Evolutionary conservation across 495 filamentous ascomycete species (phyloP).

Genomic region (Penicillium mononematosum): DNA sequence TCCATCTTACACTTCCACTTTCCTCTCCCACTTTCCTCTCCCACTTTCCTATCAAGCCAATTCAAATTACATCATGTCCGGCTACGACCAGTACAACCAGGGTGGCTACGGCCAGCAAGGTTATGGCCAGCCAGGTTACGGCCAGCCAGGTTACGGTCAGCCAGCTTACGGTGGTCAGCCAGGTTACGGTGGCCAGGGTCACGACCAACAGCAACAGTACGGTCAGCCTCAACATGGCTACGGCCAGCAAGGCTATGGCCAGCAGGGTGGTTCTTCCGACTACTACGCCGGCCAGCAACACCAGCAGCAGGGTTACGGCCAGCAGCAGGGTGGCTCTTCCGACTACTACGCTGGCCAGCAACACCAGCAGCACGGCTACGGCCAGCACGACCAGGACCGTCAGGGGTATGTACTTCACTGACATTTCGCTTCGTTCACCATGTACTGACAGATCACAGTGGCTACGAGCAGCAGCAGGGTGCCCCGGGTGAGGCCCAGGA

Average conservation of each 20-base stretch:
- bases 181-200: constrained; percentile 22
- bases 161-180: constrained; percentile 14
- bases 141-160: constrained; percentile 28
- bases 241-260: constrained; percentile 29
- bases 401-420: constrained; percentile 23
- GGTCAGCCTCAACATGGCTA: constrained; percentile 27
- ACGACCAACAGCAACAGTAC: constrained; percentile 26
- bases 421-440: constrained; percentile 1
- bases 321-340: constrained; percentile 20
- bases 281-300: constrained; percentile 36
- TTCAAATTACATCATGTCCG: constrained; percentile 38
- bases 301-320: constrained; percentile 25
- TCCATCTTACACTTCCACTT: not conserved
- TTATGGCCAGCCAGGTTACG: constrained; percentile 26
- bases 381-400: constrained; percentile 29
- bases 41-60: constrained; percentile 2
- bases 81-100: constrained; percentile 45
- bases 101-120: constrained; percentile 33
- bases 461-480: constrained; percentile 30
- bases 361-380: constrained; percentile 27
- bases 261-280: constrained; percentile 26
- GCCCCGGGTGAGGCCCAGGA: constrained; percentile 44
- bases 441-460: constrained; percentile 17
- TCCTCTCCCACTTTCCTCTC: not conserved
- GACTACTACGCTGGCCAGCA: constrained; percentile 38